These are phyloP conservation scores for Ganoderma sinense DNA, from an alignment of 1,284 basidiomycete species.

Conservation along the genomic window DNA sequence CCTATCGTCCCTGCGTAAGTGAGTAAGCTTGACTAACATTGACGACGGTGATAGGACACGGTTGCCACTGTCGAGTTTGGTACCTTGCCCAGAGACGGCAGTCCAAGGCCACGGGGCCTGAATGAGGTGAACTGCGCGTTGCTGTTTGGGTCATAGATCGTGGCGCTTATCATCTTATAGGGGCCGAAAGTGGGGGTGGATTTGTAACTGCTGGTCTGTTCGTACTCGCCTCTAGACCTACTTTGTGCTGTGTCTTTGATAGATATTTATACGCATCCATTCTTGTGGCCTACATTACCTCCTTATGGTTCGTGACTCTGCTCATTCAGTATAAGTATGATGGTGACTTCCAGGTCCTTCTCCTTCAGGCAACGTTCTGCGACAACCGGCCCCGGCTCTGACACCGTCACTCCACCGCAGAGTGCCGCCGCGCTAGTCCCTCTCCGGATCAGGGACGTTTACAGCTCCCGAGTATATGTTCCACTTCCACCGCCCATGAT, in stretches of 20 bases:
- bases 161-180: background rate
- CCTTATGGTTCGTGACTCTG: background rate
- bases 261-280: background rate
- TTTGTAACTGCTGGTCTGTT: background rate
- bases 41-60: background rate
- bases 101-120: background rate
- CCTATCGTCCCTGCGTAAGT: background rate
- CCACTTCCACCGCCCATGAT: background rate
- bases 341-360: background rate
- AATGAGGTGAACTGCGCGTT: background rate
- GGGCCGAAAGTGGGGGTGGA: background rate
- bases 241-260: background rate
- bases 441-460: background rate
- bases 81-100: background rate
- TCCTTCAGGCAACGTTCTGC: background rate
- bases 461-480: background rate
- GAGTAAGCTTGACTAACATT: too few relatives aligned
- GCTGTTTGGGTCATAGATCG: background rate
- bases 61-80: background rate
- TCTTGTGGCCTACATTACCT: background rate
- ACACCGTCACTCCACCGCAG: background rate
- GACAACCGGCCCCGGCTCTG: too few relatives aligned
- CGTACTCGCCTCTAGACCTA: background rate
- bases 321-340: background rate
- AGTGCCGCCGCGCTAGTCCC: background rate